Base-by-base conservation (phyloP, 257 asterid species). In the Haberlea rhodopensis region DNA sequence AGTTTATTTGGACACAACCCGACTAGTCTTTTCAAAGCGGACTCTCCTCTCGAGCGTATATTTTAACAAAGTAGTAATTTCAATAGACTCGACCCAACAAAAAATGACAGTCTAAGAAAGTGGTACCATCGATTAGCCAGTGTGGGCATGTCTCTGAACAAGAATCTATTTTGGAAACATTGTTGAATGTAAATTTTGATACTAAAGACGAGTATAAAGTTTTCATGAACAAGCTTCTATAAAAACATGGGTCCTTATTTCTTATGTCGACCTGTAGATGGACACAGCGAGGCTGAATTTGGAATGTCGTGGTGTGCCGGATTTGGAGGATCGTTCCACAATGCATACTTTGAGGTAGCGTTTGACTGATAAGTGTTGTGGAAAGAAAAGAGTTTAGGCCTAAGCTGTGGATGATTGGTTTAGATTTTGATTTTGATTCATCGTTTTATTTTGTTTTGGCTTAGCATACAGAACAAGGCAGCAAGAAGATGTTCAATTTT, bases 221-320 rank as follows among this genome's bases (percentile, higher is more conserved):
- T 13, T 20, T 19, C 52, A 51, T 19, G 28, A 26, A 45, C 11
- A 16, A 21, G 4, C 32, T 29, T 21, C 20, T 32, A 68, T 31
- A 22, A 9, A 60, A 60, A 25, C 61, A 2, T 55, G 29, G 18
- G 28, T 48, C 25, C 64, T 53, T 62, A 20, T 26, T 55, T 1
- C 25, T 58, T 51, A 3, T 65, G 28, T 28, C 8, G n/a, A n/a
- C 16, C 7, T 64, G 61, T 60, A 91, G 98, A 91, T 73, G 98
- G 98, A 19, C 98, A 91, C 70, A 85, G 77, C 25, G 98, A 91
- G 70, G 98, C 96, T 5, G 98, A 91, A 74, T 91, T 91, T 64
- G 97, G 97, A 72, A 91, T 91, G 98, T 89, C 96, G 21, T 92
- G 98, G 98, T 92, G 96, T 77, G 97, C 97, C 45, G 97, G 98